Conservation (phyloP, 106 monocot genomes). For the Platanthera zijinensis region DNA sequence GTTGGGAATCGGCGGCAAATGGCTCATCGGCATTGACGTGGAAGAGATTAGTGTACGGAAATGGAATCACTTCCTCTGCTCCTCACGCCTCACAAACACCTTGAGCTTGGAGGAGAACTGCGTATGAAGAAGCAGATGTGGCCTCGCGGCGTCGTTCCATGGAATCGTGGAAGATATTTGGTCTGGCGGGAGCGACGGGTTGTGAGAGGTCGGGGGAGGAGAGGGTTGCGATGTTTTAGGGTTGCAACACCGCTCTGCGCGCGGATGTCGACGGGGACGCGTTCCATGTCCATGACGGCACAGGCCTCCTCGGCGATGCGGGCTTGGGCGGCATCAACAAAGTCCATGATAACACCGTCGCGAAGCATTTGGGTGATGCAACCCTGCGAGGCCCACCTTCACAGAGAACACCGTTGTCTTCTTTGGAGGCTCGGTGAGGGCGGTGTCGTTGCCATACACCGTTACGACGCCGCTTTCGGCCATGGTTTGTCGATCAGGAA, state of each 20-base stretch:
- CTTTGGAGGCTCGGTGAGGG: constrained; percentile 15
- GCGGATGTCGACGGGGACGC: constrained; percentile 71
- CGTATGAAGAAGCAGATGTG: too few relatives aligned
- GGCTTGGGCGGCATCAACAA: constrained; percentile 34
- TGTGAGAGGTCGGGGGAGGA: too few relatives aligned
- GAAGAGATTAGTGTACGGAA: too few relatives aligned
- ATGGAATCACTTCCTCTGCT: too few relatives aligned
- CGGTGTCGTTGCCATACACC: constrained; percentile 16
- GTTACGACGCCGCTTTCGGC: constrained; percentile 19
- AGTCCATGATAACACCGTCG: constrained; percentile 23
- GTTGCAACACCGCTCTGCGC: constrained; percentile 53
- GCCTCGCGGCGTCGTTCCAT: too few relatives aligned
- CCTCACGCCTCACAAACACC: too few relatives aligned
- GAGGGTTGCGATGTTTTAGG: too few relatives aligned
- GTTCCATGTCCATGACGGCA: constrained; percentile 64
- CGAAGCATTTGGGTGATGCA: constrained; percentile 46
- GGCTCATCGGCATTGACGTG: too few relatives aligned
- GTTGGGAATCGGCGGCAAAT: too few relatives aligned
- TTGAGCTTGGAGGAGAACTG: too few relatives aligned
- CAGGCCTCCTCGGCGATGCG: constrained; percentile 50
- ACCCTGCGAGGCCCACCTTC: constrained; percentile 44
- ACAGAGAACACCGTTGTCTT: constrained; percentile 45
- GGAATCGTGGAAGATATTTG: too few relatives aligned
- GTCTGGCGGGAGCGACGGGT: too few relatives aligned
- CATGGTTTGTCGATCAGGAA: background rate